Base-by-base conservation (phyloP, 2,329 filamentous ascomycete species). In the Sporothrix mexicana region DNA sequence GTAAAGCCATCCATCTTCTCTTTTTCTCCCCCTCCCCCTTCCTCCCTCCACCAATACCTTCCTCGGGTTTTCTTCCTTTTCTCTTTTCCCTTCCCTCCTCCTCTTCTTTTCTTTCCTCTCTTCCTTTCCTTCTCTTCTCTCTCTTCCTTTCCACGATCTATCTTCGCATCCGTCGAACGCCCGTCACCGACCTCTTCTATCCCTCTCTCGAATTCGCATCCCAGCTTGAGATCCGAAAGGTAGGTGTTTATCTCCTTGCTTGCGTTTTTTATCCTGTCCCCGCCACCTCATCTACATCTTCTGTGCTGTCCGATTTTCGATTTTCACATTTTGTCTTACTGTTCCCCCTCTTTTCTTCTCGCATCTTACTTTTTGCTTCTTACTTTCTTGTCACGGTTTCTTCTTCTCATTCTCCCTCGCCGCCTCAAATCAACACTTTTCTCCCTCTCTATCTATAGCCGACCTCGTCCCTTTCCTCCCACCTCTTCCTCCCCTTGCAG, bases 321-420 rank as follows among this genome's bases (percentile, higher is more conserved):
- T 47, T 66, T 53, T 55, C 57, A 66, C 41, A 53, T 57, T 57
- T 47, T 55, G 59, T 71, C 47, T 71, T 55, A 55, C 61, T 59
- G 17, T 47, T 45, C 45, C 45, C 64, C 59, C 8, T 51, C 36
- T 57, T 36, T 47, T 36, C 23, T 57, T 20, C 20, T 61, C 41
- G 12, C 53, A 30, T 57, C 20, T 43, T 43, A 77, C 78, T 79
- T 79, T 77, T 79, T 77, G 76, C 77, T 78, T 77, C 77, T 77
- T 15, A 23, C 36, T 47, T 61, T 10, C 53, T 51, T 67, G 23
- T 51, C 53, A 9, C 51, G 17, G 62, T 43, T 59, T 20, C 23
- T 49, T 72, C 13, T 67, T 61, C 25, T 59, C 23, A 41, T 30
- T 55, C 25, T 51, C 49, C 49, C 47, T 66, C 36, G 36, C 61